Evolutionary conservation across 768 basidiomycete genomes (phyloP).

Genomic region (Kwoniella dejecticola): DNA sequence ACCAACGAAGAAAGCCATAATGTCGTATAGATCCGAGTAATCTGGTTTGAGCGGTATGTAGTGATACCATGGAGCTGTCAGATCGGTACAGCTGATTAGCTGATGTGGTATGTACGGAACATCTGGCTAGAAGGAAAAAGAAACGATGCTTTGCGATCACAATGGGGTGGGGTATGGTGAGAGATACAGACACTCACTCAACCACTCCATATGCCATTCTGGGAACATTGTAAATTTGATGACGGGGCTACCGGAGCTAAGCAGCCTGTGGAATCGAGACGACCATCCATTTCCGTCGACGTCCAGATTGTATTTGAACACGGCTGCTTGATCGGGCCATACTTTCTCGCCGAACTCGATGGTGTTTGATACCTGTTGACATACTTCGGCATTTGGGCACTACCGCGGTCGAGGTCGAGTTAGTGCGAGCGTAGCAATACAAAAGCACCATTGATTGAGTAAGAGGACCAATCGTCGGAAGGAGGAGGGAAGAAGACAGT

Average conservation of each 20-base stretch:
- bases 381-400: conserved; percentile 59
- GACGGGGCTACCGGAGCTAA: conserved; percentile 66
- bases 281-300: conserved; percentile 64
- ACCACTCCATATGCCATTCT: conserved; percentile 63
- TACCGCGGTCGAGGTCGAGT: neutral
- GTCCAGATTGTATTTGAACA: conserved; percentile 62
- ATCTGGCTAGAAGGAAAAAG: no score
- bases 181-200: neutral
- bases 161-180: neutral
- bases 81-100: neutral
- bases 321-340: conserved; percentile 60
- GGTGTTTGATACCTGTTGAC: conserved; percentile 58
- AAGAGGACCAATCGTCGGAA: no score
- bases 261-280: conserved; percentile 67
- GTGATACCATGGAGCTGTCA: conserved; percentile 67
- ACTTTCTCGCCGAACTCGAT: conserved; percentile 63
- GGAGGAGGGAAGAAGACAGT: neutral
- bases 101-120: neutral
- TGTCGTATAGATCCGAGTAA: conserved; percentile 69
- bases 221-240: conserved; percentile 74
- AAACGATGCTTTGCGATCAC: no score
- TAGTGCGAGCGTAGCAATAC: neutral
- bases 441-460: no score
- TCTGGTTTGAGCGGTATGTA: conserved; percentile 70
- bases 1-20: conserved; percentile 72